Conservation (phyloP, 2,329 filamentous ascomycete species). For the Trichoderma afroharzianum region DNA sequence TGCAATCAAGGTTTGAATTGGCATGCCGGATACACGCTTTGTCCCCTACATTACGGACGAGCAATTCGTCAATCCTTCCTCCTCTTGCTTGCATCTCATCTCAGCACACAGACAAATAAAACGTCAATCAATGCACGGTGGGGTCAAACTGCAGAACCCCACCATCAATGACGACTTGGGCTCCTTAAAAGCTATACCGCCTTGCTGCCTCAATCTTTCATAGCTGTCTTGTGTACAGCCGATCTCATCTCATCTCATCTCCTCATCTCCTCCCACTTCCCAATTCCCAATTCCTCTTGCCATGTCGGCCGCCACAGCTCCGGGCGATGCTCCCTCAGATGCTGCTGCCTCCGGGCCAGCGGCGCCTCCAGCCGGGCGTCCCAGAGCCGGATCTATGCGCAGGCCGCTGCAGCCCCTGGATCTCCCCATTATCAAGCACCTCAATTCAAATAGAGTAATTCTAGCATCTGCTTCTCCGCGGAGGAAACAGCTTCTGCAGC, state of each 20-base stretch:
- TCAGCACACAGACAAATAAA: background rate
- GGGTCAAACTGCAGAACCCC: conserved; percentile 10
- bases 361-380: conserved; percentile 24
- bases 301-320: conserved; percentile 30
- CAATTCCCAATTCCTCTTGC: background rate
- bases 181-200: conserved; percentile 15
- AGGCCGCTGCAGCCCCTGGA: conserved; percentile 65
- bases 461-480: conserved; percentile 88
- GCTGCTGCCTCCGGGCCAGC: conserved; percentile 42
- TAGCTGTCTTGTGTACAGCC: background rate
- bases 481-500: conserved; percentile 73
- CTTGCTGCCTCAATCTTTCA: background rate
- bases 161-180: conserved; percentile 12
- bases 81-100: background rate
- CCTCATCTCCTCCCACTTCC: background rate
- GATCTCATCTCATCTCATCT: background rate
- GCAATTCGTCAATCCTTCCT: background rate
- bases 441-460: conserved; percentile 77
- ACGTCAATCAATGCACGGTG: background rate
- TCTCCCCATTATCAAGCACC: conserved; percentile 71
- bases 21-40: background rate
- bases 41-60: background rate
- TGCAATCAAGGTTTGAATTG: background rate
- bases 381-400: conserved; percentile 33
- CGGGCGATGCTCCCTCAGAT: conserved; percentile 43